phyloP scores from a whole-genome alignment of 257 asterid species.

The Solanum megistacrolobum region DNA sequence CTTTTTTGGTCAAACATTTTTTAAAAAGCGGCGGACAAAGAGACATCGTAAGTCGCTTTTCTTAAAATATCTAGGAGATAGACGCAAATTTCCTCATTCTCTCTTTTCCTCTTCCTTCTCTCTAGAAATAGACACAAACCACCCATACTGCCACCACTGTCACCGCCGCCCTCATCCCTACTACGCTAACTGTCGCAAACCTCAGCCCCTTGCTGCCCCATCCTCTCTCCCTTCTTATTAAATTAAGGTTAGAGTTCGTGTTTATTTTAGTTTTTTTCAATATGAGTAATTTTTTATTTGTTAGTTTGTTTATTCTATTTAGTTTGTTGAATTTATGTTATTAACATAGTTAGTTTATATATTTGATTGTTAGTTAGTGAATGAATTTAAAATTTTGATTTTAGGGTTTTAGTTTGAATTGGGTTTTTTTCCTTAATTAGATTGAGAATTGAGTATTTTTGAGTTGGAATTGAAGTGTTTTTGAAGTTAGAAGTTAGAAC shows the following conservation, averaged over 20 bases:
- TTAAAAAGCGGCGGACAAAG: neutral
- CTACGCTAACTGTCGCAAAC: no score
- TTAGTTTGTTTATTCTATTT: neutral
- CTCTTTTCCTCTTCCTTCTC: neutral
- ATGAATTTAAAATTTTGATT: neutral
- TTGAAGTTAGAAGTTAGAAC: no score
- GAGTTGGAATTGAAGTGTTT: no score
- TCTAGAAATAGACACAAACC: neutral
- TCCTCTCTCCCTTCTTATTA: neutral
- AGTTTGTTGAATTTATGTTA: neutral
- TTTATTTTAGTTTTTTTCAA: neutral
- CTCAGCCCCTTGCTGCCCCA: neutral
- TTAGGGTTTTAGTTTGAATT: neutral
- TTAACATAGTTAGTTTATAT: neutral
- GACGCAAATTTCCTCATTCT: neutral
- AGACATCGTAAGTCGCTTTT: no score
- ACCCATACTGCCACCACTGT: neutral
- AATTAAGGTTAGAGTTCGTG: no score
- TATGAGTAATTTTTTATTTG: neutral
- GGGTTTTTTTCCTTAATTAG: no score
- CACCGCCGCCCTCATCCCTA: neutral
- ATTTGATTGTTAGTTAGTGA: neutral
- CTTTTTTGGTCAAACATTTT: neutral
- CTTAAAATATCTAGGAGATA: neutral
- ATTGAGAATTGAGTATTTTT: no score